Conservation (phyloP, 306 rosid species). For the Lathyrus aphaca region DNA sequence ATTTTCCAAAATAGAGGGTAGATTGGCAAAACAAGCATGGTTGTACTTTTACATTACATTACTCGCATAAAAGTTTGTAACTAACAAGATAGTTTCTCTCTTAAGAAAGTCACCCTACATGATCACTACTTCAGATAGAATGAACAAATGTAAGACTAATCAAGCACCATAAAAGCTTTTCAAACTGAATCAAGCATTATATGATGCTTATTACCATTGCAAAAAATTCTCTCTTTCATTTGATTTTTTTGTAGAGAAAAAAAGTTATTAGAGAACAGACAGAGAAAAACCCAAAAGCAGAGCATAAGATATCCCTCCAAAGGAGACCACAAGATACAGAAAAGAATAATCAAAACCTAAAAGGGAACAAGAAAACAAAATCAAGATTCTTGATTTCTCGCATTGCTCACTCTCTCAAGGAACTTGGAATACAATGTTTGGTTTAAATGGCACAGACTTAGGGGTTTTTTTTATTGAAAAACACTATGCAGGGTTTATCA, state of each 20-base stretch:
- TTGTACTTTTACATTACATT: neutral
- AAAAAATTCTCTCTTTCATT: neutral
- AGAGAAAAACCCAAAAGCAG: constrained; percentile 4
- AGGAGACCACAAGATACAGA: constrained; percentile 17
- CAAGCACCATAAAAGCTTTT: neutral
- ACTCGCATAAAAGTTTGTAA: neutral
- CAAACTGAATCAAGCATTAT: constrained; percentile 23
- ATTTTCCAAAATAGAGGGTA: neutral
- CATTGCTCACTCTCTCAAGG: neutral
- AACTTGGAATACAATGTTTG: constrained; percentile 13
- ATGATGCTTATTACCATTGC: neutral
- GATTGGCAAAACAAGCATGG: neutral
- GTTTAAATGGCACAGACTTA: neutral
- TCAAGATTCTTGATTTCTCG: constrained; percentile 10
- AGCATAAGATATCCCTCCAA: constrained; percentile 3
- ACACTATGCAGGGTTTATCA: neutral
- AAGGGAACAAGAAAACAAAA: constrained; percentile 6
- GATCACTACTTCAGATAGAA: neutral
- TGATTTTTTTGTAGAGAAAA: neutral
- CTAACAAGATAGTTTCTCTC: neutral
- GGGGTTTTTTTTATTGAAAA: neutral
- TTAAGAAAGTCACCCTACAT: constrained; percentile 1
- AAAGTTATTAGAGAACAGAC: constrained; percentile 9
- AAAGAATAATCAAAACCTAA: constrained; percentile 3
- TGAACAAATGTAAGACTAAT: neutral